phyloP scores from a whole-genome alignment of 1,284 basidiomycete species.

The Cutaneotrichosporon sp. region DNA sequence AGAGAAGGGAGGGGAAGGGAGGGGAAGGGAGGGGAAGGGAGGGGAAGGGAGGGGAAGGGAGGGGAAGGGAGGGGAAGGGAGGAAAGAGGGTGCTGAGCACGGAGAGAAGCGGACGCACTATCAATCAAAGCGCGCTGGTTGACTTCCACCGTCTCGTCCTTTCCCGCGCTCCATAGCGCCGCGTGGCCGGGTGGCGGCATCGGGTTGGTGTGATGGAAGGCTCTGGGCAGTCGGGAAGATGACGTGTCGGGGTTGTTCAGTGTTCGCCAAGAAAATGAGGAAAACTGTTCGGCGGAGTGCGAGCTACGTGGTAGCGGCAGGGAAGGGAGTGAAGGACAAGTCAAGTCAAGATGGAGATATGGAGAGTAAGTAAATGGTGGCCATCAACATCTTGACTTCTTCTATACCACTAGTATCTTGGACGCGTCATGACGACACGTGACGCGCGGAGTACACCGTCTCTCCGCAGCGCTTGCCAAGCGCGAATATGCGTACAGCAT shows the following conservation, averaged over 20 bases:
- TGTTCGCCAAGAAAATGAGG: too few relatives aligned
- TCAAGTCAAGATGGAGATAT: too few relatives aligned
- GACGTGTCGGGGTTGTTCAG: background rate
- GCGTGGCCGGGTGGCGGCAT: slow-evolving; percentile 23
- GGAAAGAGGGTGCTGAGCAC: too few relatives aligned
- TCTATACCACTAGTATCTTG: too few relatives aligned
- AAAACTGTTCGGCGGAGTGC: too few relatives aligned
- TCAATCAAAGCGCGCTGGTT: slow-evolving; percentile 93
- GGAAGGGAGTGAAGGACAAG: too few relatives aligned
- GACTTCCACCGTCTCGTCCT: slow-evolving; percentile 66
- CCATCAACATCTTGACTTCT: background rate
- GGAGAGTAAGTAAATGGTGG: too few relatives aligned
- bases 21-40: too few relatives aligned
- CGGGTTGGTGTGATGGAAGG: background rate
- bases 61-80: too few relatives aligned
- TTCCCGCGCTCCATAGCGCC: slow-evolving; percentile 46
- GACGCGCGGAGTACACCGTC: slow-evolving; percentile 1
- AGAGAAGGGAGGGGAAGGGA: too few relatives aligned
- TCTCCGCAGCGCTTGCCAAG: slow-evolving; percentile 1
- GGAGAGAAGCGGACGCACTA: slow-evolving; percentile 55
- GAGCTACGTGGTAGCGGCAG: too few relatives aligned
- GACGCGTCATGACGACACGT: background rate
- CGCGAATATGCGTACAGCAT: background rate
- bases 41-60: too few relatives aligned
- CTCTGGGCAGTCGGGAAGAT: background rate